Conservation (phyloP, 176 grass and related monocot genomes). For the Bonia amplexicaulis region DNA sequence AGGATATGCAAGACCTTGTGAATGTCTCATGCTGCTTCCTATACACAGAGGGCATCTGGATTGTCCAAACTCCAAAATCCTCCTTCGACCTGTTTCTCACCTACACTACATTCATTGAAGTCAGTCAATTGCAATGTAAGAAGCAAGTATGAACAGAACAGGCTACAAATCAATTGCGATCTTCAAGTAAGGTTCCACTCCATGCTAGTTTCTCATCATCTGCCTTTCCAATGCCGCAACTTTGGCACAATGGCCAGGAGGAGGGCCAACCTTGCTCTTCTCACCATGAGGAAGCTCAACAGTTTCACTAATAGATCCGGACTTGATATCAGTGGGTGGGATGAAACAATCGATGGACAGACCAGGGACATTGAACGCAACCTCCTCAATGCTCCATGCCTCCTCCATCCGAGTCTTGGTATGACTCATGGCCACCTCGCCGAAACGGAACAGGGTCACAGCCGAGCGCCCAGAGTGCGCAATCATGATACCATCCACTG, state of each 20-base stretch:
- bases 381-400: slow-evolving; percentile 80
- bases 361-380: slow-evolving; percentile 67
- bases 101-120: slow-evolving; percentile 41
- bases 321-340: slow-evolving; percentile 66
- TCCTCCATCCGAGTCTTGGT: slow-evolving; percentile 75
- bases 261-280: slow-evolving; percentile 22
- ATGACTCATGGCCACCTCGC: slow-evolving; percentile 82
- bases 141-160: slow-evolving; percentile 40
- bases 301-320: slow-evolving; percentile 49
- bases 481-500: slow-evolving; percentile 69
- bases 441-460: slow-evolving; percentile 67
- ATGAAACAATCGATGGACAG: slow-evolving; percentile 77
- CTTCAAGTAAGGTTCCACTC: slow-evolving; percentile 32
- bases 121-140: slow-evolving; percentile 35
- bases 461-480: slow-evolving; percentile 58
- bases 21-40: slow-evolving; percentile 37
- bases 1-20: slow-evolving; percentile 36
- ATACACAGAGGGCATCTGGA: slow-evolving; percentile 44
- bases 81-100: slow-evolving; percentile 28
- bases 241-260: slow-evolving; percentile 28
- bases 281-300: slow-evolving; percentile 48
- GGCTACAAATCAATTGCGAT: slow-evolving; percentile 21
- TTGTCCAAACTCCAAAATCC: slow-evolving; percentile 33
- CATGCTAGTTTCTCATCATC: slow-evolving; percentile 28
- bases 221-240: slow-evolving; percentile 41